These are phyloP conservation scores for Hypoxylon lienhwacheense DNA, from an alignment of 495 filamentous ascomycete species.

Conservation along the genomic window DNA sequence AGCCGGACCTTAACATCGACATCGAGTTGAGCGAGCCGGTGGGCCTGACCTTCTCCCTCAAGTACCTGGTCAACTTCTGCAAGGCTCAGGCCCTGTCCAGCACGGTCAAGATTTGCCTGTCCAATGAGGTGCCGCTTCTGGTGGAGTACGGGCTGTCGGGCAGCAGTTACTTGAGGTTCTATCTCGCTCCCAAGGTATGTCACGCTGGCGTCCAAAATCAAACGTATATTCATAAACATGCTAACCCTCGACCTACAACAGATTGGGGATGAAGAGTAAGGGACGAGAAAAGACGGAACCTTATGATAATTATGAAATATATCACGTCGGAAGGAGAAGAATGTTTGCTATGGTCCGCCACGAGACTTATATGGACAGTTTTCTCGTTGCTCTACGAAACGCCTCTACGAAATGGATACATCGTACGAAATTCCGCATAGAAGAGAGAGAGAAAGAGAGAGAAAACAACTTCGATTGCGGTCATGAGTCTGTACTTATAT, in stretches of 20 bases:
- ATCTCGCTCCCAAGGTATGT: conserved; percentile 92
- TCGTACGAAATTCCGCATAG: conserved; percentile 4
- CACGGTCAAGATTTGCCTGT: conserved; percentile 87
- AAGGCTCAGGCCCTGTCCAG: conserved; percentile 85
- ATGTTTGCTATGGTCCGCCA: neutral
- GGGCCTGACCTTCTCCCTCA: conserved; percentile 94
- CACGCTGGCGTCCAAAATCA: neutral
- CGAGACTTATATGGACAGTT: conserved; percentile 3
- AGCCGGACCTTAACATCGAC: conserved; percentile 80
- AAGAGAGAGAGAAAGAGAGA: too few species aligned
- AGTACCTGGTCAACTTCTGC: conserved; percentile 99
- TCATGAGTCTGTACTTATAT: neutral
- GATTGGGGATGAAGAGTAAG: conserved; percentile 92
- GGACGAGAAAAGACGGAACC: neutral
- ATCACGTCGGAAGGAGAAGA: conserved; percentile 18
- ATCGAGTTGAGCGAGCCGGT: conserved; percentile 93
- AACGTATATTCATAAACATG: neutral
- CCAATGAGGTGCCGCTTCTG: conserved; percentile 92
- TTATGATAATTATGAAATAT: conserved; percentile 32
- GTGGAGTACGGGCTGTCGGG: conserved; percentile 85
- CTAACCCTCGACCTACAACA: conserved; percentile 41
- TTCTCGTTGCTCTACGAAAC: too few species aligned
- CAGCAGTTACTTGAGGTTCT: conserved; percentile 92
- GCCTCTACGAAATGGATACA: conserved; percentile 23
- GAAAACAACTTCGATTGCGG: neutral